A percentile compares a stretch with the other conserved stretches of the same genome.
Evolutionary conservation across 2,329 filamentous ascomycete species (phyloP).

Genomic region (Zelopaecilomyces penicillatus): DNA sequence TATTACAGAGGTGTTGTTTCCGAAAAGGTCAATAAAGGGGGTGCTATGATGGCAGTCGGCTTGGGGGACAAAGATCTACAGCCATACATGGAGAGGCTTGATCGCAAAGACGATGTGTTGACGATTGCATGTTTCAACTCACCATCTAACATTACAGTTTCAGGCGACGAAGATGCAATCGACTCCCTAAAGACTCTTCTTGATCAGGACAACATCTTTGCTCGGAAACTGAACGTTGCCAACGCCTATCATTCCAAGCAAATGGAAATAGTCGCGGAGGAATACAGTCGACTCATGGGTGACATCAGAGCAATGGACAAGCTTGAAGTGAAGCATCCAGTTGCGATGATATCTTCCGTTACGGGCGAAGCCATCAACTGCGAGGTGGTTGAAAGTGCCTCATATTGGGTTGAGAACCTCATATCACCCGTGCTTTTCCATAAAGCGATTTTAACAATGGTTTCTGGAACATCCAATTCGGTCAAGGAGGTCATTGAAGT

Average conservation of each 20-base stretch:
- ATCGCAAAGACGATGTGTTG: background rate
- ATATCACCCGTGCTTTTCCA: conserved; percentile 4
- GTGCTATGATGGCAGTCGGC: conserved; percentile 6
- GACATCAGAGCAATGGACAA: background rate
- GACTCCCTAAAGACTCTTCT: conserved; percentile 14
- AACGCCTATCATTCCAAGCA: conserved; percentile 16
- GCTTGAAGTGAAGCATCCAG: background rate
- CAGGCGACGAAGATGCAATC: conserved; percentile 14
- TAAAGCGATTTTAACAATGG: conserved; percentile 1
- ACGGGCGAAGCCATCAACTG: background rate
- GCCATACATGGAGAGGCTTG: background rate
- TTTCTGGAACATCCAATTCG: background rate
- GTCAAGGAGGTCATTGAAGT: conserved; percentile 5
- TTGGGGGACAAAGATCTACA: background rate
- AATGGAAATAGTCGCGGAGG: conserved; percentile 23
- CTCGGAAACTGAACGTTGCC: conserved; percentile 13
- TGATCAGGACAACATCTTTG: conserved; percentile 16
- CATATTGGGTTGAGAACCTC: conserved; percentile 10
- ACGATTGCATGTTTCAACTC: conserved; percentile 22
- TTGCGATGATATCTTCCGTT: conserved; percentile 6
- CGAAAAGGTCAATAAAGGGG: background rate
- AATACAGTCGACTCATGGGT: conserved; percentile 27
- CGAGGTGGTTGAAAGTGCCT: background rate
- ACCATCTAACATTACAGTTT: conserved; percentile 21
- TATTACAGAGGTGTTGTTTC: conserved; percentile 27